phyloP scores from a whole-genome alignment of 75 land plant species.

The Cunninghamia lanceolata region DNA sequence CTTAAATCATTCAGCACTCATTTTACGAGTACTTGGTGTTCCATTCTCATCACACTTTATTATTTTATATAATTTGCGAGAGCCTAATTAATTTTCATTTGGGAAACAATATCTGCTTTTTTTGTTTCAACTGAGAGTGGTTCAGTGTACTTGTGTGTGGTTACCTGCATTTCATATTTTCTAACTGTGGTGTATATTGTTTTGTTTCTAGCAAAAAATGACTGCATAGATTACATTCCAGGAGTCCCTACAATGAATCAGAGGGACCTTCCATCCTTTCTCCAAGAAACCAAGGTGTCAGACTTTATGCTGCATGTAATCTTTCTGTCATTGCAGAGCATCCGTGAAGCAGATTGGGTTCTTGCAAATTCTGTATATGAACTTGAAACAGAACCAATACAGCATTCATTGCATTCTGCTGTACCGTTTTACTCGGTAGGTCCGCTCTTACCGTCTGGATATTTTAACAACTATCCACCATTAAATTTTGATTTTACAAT shows the following conservation, averaged over 20 bases:
- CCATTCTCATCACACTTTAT: no score
- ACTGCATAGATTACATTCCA: conserved; percentile 7
- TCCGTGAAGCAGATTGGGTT: conserved; percentile 1
- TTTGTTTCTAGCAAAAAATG: no score
- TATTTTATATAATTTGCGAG: no score
- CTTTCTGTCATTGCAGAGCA: conserved; percentile 5
- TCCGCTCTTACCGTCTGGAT: neutral
- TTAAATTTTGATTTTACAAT: conserved; percentile 34
- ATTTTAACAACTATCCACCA: conserved; percentile 6
- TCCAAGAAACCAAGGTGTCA: neutral
- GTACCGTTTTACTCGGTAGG: neutral
- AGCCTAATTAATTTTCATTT: no score
- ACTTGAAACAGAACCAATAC: conserved; percentile 4
- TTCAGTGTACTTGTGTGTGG: no score
- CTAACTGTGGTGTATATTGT: neutral
- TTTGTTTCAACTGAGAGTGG: no score
- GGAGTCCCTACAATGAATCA: neutral
- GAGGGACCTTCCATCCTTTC: conserved; percentile 1
- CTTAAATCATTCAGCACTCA: no score
- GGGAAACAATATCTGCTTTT: no score
- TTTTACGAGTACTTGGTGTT: no score
- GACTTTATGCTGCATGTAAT: neutral
- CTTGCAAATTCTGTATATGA: conserved; percentile 1
- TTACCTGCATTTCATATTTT: neutral
- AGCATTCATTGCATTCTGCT: neutral